Conservation (phyloP, 2,329 filamentous ascomycete genomes). For the Aspergillus amoenus region DNA sequence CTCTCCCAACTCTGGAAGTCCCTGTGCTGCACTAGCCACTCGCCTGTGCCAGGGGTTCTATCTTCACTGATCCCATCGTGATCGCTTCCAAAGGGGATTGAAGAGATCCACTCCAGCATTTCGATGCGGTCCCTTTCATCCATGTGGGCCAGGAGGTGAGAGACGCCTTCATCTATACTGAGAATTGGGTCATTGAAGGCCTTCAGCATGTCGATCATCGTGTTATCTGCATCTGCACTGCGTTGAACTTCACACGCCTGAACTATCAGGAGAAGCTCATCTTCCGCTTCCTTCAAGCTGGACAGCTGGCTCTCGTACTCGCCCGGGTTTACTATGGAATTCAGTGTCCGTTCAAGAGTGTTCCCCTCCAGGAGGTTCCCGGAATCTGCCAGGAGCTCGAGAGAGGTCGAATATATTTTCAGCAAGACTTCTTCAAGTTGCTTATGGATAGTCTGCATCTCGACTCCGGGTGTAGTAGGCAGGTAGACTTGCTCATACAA, state of each 20-base stretch:
- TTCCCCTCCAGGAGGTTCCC: neutral
- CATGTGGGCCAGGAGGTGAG: neutral
- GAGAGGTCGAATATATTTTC: neutral
- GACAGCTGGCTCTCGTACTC: neutral
- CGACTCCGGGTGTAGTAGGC: neutral
- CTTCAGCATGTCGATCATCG: neutral
- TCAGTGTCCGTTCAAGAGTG: neutral
- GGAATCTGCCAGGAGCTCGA: neutral
- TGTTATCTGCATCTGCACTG: neutral
- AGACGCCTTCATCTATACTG: neutral
- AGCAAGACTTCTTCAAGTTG: neutral
- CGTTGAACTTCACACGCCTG: neutral
- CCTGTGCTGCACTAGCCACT: conserved; percentile 18
- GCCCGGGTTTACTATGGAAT: neutral
- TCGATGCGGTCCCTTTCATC: neutral
- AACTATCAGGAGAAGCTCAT: neutral
- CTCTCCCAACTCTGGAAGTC: conserved; percentile 18
- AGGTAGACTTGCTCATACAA: conserved; percentile 17
- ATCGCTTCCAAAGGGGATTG: conserved; percentile 16
- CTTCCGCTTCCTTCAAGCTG: neutral
- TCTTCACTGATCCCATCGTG: conserved; percentile 12
- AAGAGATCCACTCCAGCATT: conserved; percentile 21
- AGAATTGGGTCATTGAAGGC: neutral
- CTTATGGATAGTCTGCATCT: neutral
- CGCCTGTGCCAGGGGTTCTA: conserved; percentile 15